Percentiles rank a stretch among this genome's conserved stretches.
Conservation (phyloP, 768 basidiomycete species). For the Lactarius quietus region DNA sequence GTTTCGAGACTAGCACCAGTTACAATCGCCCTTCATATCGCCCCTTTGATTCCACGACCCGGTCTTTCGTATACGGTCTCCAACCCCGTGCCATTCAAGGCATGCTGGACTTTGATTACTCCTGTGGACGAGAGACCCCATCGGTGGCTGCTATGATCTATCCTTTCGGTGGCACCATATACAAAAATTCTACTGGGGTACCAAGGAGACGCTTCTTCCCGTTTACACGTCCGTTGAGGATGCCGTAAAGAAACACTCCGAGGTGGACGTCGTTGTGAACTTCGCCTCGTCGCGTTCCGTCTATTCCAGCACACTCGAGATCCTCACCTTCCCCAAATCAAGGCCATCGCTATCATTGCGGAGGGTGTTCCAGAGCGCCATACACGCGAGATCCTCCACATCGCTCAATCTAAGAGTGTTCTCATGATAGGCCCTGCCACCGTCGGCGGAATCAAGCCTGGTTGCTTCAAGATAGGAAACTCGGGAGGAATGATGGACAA, state of each 20-base stretch:
- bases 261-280: slow-evolving; percentile 98
- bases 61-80: slow-evolving; percentile 96
- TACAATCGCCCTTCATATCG: slow-evolving; percentile 70
- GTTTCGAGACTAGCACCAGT: slow-evolving; percentile 57
- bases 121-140: slow-evolving; percentile 87
- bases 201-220: slow-evolving; percentile 96
- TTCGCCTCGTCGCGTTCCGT: slow-evolving; percentile 94
- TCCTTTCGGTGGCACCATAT: slow-evolving; percentile 99
- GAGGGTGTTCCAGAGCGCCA: slow-evolving; percentile 99
- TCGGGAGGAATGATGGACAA: slow-evolving; percentile 99
- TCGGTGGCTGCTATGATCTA: slow-evolving; percentile 99
- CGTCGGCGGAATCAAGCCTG: slow-evolving; percentile 99
- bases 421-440: slow-evolving; percentile 97
- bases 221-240: slow-evolving; percentile 93
- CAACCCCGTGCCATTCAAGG: slow-evolving; percentile 99
- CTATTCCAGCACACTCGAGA: slow-evolving; percentile 92
- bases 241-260: slow-evolving; percentile 90
- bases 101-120: slow-evolving; percentile 98
- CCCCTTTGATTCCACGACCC: slow-evolving; percentile 91
- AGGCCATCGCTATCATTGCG: slow-evolving; percentile 87
- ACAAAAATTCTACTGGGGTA: slow-evolving; percentile 99
- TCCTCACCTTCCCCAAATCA: slow-evolving; percentile 68
- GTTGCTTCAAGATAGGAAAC: slow-evolving; percentile 99
- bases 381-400: slow-evolving; percentile 91
- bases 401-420: slow-evolving; percentile 80